Evolutionary conservation across 805 yeast species (phyloP).

Genomic region (Cyberlindnera sargentensis): DNA sequence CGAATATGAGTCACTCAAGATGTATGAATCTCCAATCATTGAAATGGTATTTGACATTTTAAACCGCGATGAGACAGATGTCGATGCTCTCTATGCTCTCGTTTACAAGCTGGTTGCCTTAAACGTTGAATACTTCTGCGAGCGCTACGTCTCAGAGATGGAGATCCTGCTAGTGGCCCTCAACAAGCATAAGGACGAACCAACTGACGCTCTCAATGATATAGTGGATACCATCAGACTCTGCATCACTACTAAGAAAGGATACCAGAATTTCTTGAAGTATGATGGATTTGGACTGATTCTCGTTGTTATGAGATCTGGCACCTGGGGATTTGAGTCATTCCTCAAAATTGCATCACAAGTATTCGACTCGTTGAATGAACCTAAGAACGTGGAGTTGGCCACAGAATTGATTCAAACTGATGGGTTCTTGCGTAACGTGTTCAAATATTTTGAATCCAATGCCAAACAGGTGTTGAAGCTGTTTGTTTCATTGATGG

Average conservation of each 20-base stretch:
- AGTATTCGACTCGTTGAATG: conserved; percentile 10
- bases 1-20: conserved; percentile 3
- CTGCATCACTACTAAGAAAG: conserved; percentile 3
- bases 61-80: background rate
- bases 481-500: conserved; percentile 9
- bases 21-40: background rate
- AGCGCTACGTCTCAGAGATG: conserved; percentile 4
- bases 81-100: background rate
- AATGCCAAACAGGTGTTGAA: conserved; percentile 7
- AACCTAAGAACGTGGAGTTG: conserved; percentile 7
- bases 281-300: conserved; percentile 18
- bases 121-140: conserved; percentile 3
- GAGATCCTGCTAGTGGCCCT: conserved; percentile 9
- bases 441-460: conserved; percentile 8
- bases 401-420: conserved; percentile 7
- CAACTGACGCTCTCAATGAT: conserved; percentile 7
- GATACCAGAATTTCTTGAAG: conserved; percentile 8
- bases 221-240: conserved; percentile 10
- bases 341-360: conserved; percentile 10
- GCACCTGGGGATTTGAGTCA: conserved; percentile 6
- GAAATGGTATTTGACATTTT: background rate
- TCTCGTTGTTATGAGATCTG: conserved; percentile 5
- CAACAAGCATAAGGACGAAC: background rate
- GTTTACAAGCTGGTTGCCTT: conserved; percentile 6
- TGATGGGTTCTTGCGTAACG: conserved; percentile 10